Conservation (phyloP, 2,329 filamentous ascomycete species). For the Huntiella bhutanensis region DNA sequence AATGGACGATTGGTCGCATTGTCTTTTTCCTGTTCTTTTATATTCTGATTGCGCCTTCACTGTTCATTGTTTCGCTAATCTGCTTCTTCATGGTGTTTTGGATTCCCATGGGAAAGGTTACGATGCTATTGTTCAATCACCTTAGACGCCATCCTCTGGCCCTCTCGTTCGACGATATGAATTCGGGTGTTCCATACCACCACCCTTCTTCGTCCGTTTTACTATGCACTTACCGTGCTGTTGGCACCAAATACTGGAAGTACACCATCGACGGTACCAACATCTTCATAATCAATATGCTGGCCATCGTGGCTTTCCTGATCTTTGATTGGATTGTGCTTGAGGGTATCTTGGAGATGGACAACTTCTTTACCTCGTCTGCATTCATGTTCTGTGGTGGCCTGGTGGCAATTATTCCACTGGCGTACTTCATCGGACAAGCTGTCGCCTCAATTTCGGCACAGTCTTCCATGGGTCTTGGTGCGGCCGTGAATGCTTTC, state of each 20-base stretch:
- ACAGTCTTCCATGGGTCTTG: conserved; percentile 94
- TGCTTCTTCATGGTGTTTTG: conserved; percentile 97
- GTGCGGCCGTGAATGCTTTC: conserved; percentile 92
- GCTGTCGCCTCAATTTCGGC: conserved; percentile 96
- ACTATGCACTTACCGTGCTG: conserved; percentile 90
- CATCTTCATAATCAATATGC: conserved; percentile 95
- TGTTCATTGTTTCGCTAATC: conserved; percentile 68
- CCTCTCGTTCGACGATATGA: conserved; percentile 79
- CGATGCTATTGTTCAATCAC: conserved; percentile 74
- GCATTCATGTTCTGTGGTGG: conserved; percentile 73
- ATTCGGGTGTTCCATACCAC: conserved; percentile 47
- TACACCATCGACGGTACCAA: conserved; percentile 97
- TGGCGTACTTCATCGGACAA: conserved; percentile 97
- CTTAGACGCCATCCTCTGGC: conserved; percentile 82
- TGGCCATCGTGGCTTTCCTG: conserved; percentile 81
- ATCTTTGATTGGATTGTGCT: conserved; percentile 85
- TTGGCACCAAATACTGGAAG: conserved; percentile 94
- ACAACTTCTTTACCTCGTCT: conserved; percentile 59
- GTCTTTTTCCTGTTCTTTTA: conserved; percentile 97
- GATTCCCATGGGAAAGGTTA: conserved; percentile 97
- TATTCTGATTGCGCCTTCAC: conserved; percentile 66
- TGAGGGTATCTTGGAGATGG: conserved; percentile 44
- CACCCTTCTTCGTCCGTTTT: conserved; percentile 69
- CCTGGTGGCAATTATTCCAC: conserved; percentile 78
- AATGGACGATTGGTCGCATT: conserved; percentile 88